Percentiles rank a stretch among this genome's conserved stretches.
These are phyloP conservation scores for Clarireedia monteithiana DNA, from an alignment of 2,329 filamentous ascomycete genomes.

Conservation along the genomic window DNA sequence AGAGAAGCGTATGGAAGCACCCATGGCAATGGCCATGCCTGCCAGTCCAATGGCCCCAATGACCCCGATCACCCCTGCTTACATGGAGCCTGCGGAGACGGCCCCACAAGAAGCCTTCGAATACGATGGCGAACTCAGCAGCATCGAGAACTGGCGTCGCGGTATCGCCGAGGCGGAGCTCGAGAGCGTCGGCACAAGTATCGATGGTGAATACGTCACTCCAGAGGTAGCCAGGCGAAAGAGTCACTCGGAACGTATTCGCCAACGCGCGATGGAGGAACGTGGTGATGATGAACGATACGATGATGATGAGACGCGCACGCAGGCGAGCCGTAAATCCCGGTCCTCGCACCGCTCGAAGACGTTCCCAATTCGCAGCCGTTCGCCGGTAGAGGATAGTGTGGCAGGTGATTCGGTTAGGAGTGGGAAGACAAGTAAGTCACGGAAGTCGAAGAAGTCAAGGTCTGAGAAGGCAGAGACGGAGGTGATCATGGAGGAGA, in stretches of 20 bases:
- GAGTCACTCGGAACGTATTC: constrained; percentile 16
- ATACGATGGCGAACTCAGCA: constrained; percentile 26
- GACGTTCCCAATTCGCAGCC: not conserved
- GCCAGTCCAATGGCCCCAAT: not conserved
- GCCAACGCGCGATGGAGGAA: constrained; percentile 18
- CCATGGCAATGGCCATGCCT: constrained; percentile 2
- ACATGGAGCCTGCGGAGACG: not conserved
- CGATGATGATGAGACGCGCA: not conserved
- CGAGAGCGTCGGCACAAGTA: constrained; percentile 26
- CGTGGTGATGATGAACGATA: not conserved
- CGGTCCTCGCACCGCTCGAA: not conserved
- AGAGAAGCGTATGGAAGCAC: constrained; percentile 17
- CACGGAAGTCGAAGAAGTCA: not conserved
- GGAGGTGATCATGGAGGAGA: not conserved
- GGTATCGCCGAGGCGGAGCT: constrained; percentile 27
- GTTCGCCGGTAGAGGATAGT: not conserved
- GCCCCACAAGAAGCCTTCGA: constrained; percentile 26
- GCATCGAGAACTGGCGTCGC: constrained; percentile 29
- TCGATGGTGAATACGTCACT: constrained; percentile 29
- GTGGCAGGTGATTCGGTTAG: not conserved
- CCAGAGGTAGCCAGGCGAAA: constrained; percentile 24
- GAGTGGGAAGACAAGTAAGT: not conserved
- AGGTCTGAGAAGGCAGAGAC: not conserved
- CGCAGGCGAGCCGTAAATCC: not conserved
- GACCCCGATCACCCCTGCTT: not conserved